Percentiles rank a stretch among this genome's conserved stretches.
These are phyloP conservation scores for Sordariomycetes sp. DNA, from an alignment of 2,329 filamentous ascomycete genomes.

Conservation along the genomic window DNA sequence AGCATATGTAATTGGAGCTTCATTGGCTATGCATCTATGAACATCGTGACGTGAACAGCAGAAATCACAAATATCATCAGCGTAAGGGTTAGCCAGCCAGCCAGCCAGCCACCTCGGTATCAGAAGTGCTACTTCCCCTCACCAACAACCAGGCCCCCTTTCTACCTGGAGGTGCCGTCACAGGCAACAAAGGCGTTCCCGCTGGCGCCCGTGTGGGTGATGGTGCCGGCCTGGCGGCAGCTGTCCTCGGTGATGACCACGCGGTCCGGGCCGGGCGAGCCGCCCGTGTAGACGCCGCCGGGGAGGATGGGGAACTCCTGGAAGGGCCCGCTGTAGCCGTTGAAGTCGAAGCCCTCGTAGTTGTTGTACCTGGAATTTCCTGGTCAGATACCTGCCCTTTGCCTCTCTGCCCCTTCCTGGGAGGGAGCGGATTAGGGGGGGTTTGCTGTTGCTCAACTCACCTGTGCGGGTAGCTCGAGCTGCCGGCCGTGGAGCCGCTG, in stretches of 20 bases:
- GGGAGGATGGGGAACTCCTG: slow-evolving; percentile 27
- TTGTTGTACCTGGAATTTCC: too few species aligned
- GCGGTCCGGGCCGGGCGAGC: slow-evolving; percentile 53
- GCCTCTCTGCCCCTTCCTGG: too few species aligned
- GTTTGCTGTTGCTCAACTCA: too few species aligned
- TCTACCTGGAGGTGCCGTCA: slow-evolving; percentile 9
- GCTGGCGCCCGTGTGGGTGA: slow-evolving; percentile 62
- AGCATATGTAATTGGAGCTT: too few species aligned
- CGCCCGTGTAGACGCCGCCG: slow-evolving; percentile 23
- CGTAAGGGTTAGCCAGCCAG: too few species aligned
- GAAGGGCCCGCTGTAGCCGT: slow-evolving; percentile 20
- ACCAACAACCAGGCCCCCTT: neutral
- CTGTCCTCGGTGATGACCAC: slow-evolving; percentile 49
- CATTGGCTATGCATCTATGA: too few species aligned
- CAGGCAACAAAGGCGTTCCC: slow-evolving; percentile 63
- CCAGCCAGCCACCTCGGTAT: too few species aligned
- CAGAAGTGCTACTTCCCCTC: too few species aligned
- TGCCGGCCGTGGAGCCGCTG: slow-evolving; percentile 13
- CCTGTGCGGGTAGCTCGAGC: slow-evolving; percentile 25
- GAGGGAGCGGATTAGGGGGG: too few species aligned
- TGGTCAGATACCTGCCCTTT: too few species aligned
- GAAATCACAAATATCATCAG: too few species aligned
- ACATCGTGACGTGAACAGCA: too few species aligned
- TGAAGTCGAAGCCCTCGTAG: slow-evolving; percentile 25
- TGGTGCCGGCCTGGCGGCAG: slow-evolving; percentile 50